Percentiles rank a stretch among this genome's conserved stretches.
phyloP scores from a whole-genome alignment of 106 monocot species.

The Dioscorea zingiberensis region DNA sequence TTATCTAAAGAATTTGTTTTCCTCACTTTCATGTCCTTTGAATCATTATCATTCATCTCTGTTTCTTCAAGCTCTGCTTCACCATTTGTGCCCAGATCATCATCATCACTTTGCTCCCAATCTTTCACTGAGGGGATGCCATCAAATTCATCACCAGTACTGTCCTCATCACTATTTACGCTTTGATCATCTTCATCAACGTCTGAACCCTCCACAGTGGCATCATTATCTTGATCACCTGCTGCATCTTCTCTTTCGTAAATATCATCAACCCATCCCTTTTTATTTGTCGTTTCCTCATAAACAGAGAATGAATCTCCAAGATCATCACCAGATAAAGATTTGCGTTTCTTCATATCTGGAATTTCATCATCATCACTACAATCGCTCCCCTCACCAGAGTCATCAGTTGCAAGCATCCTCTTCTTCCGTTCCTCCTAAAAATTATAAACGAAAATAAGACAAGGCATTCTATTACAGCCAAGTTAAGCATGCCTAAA shows the following conservation, averaged over 20 bases:
- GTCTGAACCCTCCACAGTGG: constrained; percentile 39
- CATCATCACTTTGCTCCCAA: constrained; percentile 94
- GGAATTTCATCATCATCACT: constrained; percentile 19
- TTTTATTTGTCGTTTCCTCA: constrained; percentile 23
- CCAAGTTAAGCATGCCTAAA: too few species aligned
- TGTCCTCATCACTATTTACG: constrained; percentile 15
- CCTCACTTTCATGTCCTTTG: constrained; percentile 2
- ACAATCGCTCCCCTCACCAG: constrained; percentile 47
- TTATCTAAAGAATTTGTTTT: not conserved
- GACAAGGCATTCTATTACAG: too few species aligned
- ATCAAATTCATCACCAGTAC: constrained; percentile 17
- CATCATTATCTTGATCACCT: constrained; percentile 15
- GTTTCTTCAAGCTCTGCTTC: constrained; percentile 30
- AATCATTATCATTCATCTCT: constrained; percentile 14
- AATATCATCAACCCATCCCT: constrained; percentile 70
- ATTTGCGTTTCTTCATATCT: constrained; percentile 28
- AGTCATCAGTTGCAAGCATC: constrained; percentile 62
- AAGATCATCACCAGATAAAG: constrained; percentile 90
- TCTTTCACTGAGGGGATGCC: constrained; percentile 35
- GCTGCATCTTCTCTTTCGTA: constrained; percentile 27
- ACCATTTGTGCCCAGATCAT: constrained; percentile 37
- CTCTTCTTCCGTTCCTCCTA: constrained; percentile 83
- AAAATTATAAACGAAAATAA: constrained; percentile 12
- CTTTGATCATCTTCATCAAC: constrained; percentile 28
- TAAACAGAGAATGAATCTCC: constrained; percentile 72